phyloP scores from a whole-genome alignment of 2,329 filamentous ascomycete genomes.

The Beauveria brongniartii region DNA sequence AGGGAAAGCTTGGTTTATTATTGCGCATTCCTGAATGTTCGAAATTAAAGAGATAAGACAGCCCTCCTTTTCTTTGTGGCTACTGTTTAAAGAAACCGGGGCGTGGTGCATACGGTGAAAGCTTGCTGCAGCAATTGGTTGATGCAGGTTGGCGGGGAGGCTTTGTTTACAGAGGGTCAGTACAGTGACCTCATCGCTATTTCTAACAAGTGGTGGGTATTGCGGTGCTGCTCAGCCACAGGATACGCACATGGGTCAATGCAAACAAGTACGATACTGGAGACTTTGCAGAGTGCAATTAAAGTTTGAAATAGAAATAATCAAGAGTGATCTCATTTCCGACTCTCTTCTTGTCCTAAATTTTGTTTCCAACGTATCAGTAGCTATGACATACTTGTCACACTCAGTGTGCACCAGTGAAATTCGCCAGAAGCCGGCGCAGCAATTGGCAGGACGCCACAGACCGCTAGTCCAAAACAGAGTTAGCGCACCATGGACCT shows the following conservation, averaged over 20 bases:
- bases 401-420: neutral
- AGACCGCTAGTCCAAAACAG: neutral
- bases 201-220: neutral
- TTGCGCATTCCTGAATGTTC: neutral
- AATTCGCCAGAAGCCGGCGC: neutral
- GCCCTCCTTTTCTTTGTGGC: neutral
- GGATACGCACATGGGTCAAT: neutral
- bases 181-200: constrained; percentile 3
- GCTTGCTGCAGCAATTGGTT: neutral
- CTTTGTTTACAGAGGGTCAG: neutral
- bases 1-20: neutral
- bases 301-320: too few species aligned
- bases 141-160: neutral
- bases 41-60: neutral
- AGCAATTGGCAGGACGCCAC: neutral
- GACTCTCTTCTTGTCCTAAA: too few species aligned
- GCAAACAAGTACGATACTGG: too few species aligned
- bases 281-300: too few species aligned
- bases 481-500: neutral
- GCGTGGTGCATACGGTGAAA: neutral
- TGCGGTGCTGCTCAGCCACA: neutral
- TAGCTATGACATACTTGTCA: neutral
- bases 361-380: neutral
- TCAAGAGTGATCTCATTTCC: too few species aligned
- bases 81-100: neutral